phyloP scores from a whole-genome alignment of 1,284 basidiomycete species.

The Peniophora sp. region DNA sequence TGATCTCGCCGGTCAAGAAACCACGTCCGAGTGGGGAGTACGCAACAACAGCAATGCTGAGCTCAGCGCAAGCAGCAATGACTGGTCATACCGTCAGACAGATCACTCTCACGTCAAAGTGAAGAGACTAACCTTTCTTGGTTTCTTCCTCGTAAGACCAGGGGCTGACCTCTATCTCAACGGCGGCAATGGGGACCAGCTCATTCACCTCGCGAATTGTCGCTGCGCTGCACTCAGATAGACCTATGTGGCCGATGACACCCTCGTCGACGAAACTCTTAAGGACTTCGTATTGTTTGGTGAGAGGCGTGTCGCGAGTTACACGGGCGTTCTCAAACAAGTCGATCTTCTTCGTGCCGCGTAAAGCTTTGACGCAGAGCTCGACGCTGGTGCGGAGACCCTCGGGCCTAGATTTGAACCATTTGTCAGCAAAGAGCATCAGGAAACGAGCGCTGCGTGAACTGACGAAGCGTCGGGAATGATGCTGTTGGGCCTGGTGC shows the following conservation, averaged over 20 bases:
- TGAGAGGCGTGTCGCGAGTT: slow-evolving; percentile 7
- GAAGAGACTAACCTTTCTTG: slow-evolving; percentile 22
- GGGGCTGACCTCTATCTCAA: slow-evolving; percentile 46
- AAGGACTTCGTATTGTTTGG: slow-evolving; percentile 13
- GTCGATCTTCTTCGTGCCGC: slow-evolving; percentile 26
- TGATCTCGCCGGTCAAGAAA: slow-evolving; percentile 41
- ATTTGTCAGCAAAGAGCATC: not conserved
- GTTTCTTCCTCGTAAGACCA: slow-evolving; percentile 41
- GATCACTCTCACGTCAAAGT: not conserved
- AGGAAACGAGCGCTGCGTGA: not conserved
- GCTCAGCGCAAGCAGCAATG: slow-evolving; percentile 29
- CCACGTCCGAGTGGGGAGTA: slow-evolving; percentile 52
- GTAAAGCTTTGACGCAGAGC: slow-evolving; percentile 21
- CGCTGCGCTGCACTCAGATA: slow-evolving; percentile 29
- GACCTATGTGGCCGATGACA: slow-evolving; percentile 27
- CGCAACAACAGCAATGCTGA: slow-evolving; percentile 42
- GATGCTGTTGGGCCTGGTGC: slow-evolving; percentile 13
- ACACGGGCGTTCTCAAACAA: slow-evolving; percentile 23
- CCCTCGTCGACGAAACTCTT: slow-evolving; percentile 17
- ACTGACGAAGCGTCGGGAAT: slow-evolving; percentile 13
- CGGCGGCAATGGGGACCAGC: slow-evolving; percentile 35
- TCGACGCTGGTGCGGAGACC: slow-evolving; percentile 24
- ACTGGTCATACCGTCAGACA: slow-evolving; percentile 24
- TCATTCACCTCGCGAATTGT: slow-evolving; percentile 30
- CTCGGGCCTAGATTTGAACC: slow-evolving; percentile 16